Base-by-base conservation (phyloP, 1,284 basidiomycete species). In the Jaminaea rosea region DNA sequence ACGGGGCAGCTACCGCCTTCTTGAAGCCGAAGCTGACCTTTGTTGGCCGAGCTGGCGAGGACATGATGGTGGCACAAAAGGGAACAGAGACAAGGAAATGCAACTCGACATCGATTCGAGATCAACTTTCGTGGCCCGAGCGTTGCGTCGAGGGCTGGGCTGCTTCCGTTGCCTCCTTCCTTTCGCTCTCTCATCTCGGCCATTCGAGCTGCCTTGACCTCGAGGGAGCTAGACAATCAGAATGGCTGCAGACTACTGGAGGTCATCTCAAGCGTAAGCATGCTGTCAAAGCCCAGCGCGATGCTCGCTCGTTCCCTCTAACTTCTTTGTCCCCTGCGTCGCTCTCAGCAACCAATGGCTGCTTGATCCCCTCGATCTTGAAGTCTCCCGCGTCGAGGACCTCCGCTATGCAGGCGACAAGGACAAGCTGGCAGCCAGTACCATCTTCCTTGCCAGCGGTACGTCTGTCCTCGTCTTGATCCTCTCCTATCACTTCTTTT, bases 301-400 rank as follows among this genome's bases (percentile, higher is more conserved):
- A 23, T 23, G 17, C 6, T 7, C 6, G 4, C 39, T 13, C 19
- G 39, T 23, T 17, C 4, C 5, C 17, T 11, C n/a, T n/a, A n/a
- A 13, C 13, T 42, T 11, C 6, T 5, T 9, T 6, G 39, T 5
- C 39, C 5, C 11, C 39, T 5, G n/a, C 41, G 36, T 17, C 19
- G 15, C 10, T n/a, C 23, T 9, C 39, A 71, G 70, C 50, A 69
- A 75, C 50, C 51, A 61, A 27, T 74, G 72, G 65, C 55, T 72
- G 3, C 53, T 75, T 7, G 61, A 63, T 26, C 55, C 59, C 15
- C 46, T 58, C 8, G 63, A 67, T 45, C 53, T 73, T 8, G 56
- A 58, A 19, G 47, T 61, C 9, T 64, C 72, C 0, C 50, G 70
- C 8, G 53, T 56, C 1, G 65, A 72, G 39, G 70, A 73, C 34